Base-by-base conservation (phyloP, 2,329 filamentous ascomycete species). In the Venturia carpophila region DNA sequence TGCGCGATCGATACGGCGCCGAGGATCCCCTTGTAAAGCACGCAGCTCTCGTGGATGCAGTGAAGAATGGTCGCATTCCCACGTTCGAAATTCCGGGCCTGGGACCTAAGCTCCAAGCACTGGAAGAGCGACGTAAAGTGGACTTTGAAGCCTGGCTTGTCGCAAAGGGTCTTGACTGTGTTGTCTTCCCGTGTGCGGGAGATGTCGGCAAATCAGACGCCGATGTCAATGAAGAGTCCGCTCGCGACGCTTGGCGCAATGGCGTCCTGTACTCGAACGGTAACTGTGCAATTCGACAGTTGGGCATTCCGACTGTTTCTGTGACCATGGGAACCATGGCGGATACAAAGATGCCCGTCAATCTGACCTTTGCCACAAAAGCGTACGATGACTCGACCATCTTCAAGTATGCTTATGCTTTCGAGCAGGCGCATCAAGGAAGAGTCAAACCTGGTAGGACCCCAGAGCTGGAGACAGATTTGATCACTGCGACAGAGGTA, bases 201-300 rank as follows among this genome's bases (percentile, higher is more conserved):
- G 81, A 83, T 67, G 74, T 83, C 1, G 80, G 77, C 0, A 69
- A 70, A 13, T 77, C 79, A 11, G 74, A 83, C 68, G 71, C 79
- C 0, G 81, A 84, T 52, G n/a, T 55, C 13, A 62, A 67, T 39
- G 55, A 60, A 5, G 58, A 27, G 6, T 42, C 39, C 47, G 69
- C 78, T 0, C 66, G 67, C 13, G 71, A 75, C 61, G 77, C 78
- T 0, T 75, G 75, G 70, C 74, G 72, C 34, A 80, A 83, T 61
- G 81, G 82, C 0, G 76, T 82, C 4, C 75, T 75, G 24, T 83
- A 82, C 64, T 78, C 76, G 2, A 81, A 83, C 66, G 80, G 81
- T 1, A 82, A 82, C 62, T 70, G 79, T 1, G 78, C 77, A 0
- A 71, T 84, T 1, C 74, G 80, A 17, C 80, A 83, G 45, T 74